These are phyloP conservation scores for Trichoderma sp. DNA, from an alignment of 2,329 filamentous ascomycete genomes.

Conservation along the genomic window DNA sequence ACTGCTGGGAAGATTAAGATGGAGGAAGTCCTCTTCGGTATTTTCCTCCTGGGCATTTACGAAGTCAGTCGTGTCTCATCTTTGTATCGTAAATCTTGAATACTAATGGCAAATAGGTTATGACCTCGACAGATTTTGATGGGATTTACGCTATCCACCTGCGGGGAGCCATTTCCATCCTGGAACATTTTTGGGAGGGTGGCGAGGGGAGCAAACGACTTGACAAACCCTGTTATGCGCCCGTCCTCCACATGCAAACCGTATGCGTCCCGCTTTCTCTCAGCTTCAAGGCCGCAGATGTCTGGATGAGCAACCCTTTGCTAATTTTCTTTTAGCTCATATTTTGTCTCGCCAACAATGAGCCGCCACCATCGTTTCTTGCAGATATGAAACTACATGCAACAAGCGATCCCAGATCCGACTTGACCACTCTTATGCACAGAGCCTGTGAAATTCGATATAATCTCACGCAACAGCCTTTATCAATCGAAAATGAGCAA, in stretches of 20 bases:
- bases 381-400: neutral
- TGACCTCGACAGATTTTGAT: neutral
- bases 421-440: neutral
- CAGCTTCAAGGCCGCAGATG: neutral
- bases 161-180: neutral
- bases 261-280: neutral
- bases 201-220: neutral
- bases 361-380: neutral
- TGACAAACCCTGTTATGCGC: neutral
- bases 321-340: neutral
- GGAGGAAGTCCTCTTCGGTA: neutral
- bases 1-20: neutral
- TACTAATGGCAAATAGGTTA: neutral
- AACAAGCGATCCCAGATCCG: neutral
- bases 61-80: neutral
- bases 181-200: neutral
- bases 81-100: neutral
- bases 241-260: neutral
- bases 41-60: neutral
- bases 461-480: neutral
- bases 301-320: neutral
- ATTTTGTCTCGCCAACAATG: neutral
- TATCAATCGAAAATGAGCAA: neutral
- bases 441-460: neutral
- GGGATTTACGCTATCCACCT: neutral